These are phyloP conservation scores for Osmanthus fragrans DNA, from an alignment of 257 asterid species.

Conservation along the genomic window DNA sequence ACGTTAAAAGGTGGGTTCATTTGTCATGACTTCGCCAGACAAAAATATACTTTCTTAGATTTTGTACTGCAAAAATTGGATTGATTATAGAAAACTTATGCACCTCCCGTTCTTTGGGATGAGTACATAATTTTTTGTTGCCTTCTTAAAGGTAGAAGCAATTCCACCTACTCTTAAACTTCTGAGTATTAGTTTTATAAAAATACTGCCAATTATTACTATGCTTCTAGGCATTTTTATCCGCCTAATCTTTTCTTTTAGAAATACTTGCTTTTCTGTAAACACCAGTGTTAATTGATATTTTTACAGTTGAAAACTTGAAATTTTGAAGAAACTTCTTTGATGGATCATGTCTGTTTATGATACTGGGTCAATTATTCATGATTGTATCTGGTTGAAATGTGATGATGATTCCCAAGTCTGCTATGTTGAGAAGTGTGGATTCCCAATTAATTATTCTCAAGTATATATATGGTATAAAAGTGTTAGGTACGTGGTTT, in stretches of 20 bases:
- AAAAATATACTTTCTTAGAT: neutral
- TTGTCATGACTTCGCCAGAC: too few species aligned
- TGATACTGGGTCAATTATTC: neutral
- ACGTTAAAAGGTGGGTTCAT: too few species aligned
- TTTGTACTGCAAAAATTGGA: neutral
- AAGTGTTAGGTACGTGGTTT: neutral
- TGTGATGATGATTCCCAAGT: neutral
- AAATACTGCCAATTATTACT: neutral
- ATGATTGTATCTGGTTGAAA: neutral
- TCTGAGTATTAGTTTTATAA: neutral
- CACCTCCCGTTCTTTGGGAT: too few species aligned
- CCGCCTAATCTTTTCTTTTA: neutral
- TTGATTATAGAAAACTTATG: neutral
- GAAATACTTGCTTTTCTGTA: neutral
- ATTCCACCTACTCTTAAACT: neutral
- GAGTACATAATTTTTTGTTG: neutral
- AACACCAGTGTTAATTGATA: neutral
- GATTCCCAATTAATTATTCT: neutral
- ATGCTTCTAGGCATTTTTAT: neutral
- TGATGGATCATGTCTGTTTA: neutral
- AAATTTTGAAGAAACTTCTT: neutral
- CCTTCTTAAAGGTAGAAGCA: neutral
- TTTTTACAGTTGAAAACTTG: neutral
- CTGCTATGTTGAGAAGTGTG: too few species aligned
- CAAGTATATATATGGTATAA: neutral